Percentiles rank a stretch among this genome's conserved stretches.
phyloP scores from a whole-genome alignment of 2,329 filamentous ascomycete species.

The Apiospora pterosperma region DNA sequence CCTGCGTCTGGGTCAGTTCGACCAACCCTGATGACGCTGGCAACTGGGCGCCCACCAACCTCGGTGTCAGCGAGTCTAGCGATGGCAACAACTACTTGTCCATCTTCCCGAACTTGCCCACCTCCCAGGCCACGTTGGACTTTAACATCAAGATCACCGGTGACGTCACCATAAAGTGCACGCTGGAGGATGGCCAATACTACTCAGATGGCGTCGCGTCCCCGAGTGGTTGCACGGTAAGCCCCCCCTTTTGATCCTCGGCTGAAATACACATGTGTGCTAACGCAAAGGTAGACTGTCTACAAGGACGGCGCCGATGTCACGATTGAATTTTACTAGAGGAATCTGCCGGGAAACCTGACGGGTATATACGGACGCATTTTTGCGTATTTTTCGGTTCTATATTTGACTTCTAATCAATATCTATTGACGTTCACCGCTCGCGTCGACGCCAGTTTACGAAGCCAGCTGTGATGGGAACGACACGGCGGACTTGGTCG shows the following conservation, averaged over 20 bases:
- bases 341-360: not conserved
- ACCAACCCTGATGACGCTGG: constrained; percentile 54
- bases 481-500: constrained; percentile 28
- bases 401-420: constrained; percentile 29
- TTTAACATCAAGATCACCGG: constrained; percentile 78
- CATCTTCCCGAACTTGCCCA: constrained; percentile 81
- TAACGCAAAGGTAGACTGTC: not conserved
- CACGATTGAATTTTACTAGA: constrained; percentile 40
- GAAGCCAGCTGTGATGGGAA: constrained; percentile 18
- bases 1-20: constrained; percentile 70
- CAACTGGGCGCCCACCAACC: constrained; percentile 85
- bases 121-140: constrained; percentile 64
- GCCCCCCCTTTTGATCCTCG: constrained; percentile 31
- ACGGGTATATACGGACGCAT: not conserved
- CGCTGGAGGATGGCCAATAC: constrained; percentile 40
- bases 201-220: not conserved
- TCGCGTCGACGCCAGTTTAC: constrained; percentile 17
- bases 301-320: constrained; percentile 33
- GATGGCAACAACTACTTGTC: constrained; percentile 72
- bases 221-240: constrained; percentile 74
- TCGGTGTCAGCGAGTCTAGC: constrained; percentile 71
- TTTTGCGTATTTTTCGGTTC: constrained; percentile 19
- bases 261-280: not conserved
- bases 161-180: constrained; percentile 58
- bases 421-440: constrained; percentile 28